Conservation (phyloP, 108 stramenopile genomes). For the Cyclotella cryptica region DNA sequence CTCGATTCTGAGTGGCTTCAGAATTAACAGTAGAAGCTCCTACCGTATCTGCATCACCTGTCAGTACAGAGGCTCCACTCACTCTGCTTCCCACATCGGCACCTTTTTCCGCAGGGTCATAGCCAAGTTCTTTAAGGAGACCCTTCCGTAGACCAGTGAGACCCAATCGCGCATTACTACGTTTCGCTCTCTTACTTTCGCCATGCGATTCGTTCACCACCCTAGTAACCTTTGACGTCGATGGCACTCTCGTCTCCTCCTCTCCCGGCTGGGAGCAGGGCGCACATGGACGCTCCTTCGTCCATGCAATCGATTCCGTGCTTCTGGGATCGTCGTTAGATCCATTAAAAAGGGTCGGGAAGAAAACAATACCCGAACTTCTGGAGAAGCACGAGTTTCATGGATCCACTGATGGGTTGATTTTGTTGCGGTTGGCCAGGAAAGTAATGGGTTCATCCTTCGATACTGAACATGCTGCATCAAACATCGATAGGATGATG, state of each 20-base stretch:
- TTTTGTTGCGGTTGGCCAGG: constrained; percentile 52
- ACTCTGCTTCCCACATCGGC: too few relatives aligned
- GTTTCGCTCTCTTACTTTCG: neutral
- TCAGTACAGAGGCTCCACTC: too few relatives aligned
- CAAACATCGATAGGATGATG: constrained; percentile 48
- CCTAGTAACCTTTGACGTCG: neutral
- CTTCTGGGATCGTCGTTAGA: constrained; percentile 7
- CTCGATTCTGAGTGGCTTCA: too few relatives aligned
- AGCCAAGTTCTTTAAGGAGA: too few relatives aligned
- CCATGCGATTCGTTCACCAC: neutral
- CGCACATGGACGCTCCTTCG: constrained; percentile 56
- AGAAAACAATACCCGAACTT: constrained; percentile 46
- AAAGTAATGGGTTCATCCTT: constrained; percentile 37
- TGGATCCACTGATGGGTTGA: constrained; percentile 65
- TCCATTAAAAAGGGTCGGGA: neutral
- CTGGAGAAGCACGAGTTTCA: constrained; percentile 52
- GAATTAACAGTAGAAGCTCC: too few relatives aligned
- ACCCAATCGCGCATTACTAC: neutral
- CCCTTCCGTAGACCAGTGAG: neutral
- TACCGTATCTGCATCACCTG: too few relatives aligned
- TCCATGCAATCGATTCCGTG: constrained; percentile 39
- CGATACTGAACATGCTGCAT: constrained; percentile 11
- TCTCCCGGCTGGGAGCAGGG: constrained; percentile 50
- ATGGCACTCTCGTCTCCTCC: constrained; percentile 52
- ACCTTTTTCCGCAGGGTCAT: too few relatives aligned